These are phyloP conservation scores for Ocimum tenuiflorum DNA, from an alignment of 257 asterid species.

Conservation along the genomic window DNA sequence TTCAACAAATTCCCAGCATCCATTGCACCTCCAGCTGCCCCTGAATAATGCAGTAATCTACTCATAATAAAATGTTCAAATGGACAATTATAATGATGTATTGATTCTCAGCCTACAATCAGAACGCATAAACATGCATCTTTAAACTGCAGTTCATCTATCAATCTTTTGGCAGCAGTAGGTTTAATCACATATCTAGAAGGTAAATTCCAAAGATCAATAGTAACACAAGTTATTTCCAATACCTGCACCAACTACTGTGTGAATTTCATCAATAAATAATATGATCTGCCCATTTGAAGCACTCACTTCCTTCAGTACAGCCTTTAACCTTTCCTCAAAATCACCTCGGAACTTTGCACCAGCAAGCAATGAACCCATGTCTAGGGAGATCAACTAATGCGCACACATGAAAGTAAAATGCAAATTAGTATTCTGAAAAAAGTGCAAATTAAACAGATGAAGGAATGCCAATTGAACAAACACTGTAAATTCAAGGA, in stretches of 20 bases:
- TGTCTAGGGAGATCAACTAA: slow-evolving; percentile 83
- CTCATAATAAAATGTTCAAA: slow-evolving; percentile 1
- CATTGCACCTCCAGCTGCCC: slow-evolving; percentile 83
- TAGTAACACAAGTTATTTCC: not conserved
- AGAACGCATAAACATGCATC: not conserved
- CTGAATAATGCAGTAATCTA: slow-evolving; percentile 29
- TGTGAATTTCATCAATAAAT: slow-evolving; percentile 91
- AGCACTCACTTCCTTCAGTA: slow-evolving; percentile 74
- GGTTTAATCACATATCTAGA: not conserved
- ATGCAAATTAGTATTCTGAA: slow-evolving; percentile 1
- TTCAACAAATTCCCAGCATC: slow-evolving; percentile 92
- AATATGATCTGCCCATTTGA: slow-evolving; percentile 85
- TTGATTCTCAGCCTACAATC: not conserved
- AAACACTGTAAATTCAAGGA: not conserved
- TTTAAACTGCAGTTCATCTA: slow-evolving; percentile 1
- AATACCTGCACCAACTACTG: slow-evolving; percentile 95
- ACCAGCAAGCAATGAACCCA: slow-evolving; percentile 94
- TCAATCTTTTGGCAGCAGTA: not conserved
- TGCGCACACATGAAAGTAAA: slow-evolving; percentile 11
- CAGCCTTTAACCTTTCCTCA: slow-evolving; percentile 91
- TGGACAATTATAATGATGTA: not conserved
- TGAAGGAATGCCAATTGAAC: not conserved
- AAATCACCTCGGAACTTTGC: slow-evolving; percentile 90
- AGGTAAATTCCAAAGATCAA: not conserved
- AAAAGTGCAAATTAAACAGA: too few species aligned